Base-by-base conservation (phyloP, 2,329 filamentous ascomycete species). In the Monosporascus ibericus region DNA sequence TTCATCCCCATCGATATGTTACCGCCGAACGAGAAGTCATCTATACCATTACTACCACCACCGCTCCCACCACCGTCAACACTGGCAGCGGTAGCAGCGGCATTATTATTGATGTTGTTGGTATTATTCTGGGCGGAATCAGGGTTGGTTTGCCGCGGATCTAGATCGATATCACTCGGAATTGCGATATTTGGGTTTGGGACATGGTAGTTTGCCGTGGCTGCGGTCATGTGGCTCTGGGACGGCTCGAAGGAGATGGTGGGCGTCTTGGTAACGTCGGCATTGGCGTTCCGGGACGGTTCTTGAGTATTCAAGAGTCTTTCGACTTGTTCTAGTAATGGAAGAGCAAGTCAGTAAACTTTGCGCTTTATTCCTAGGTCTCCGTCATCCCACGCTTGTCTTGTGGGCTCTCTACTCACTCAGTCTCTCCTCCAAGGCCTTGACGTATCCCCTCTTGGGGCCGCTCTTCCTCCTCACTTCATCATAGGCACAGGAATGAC, bases 381-480 rank as follows among this genome's bases (percentile, higher is more conserved):
- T 47, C 36, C 30, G 17, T 22, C 48, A 18, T 20, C 39, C 17
- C 18, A 14, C 14, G 18, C 39, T 20, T 42, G 17, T 20, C 8
- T 14, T 20, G n/a, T 20, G 17, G 14, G 39, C 14, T 42, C 14
- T 42, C 18, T 20, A 74, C 87, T 74, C 78, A 95, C 91, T 92
- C 65, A 99, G 74, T 68, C 94, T 83, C 68, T 95, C 92, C 71
- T 97, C 94, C 61, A 97, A 73, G 54, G 91, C 87, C 76, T 96
- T 96, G 56, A 96, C 92, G 68, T 96, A 96, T 62, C 92, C 92
- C 67, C 92, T 81, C 75, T 96, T 96, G 2, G 92, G 92, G 3
- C 92, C 92, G 68, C 91, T 95, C 81, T 96, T 96, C 73, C 90
- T 89, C 67, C 92, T 83, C 62, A 92, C 87, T 73, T 96, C 91